These are phyloP conservation scores for Pseudotsuga menziesii DNA, from an alignment of 75 land plant species.

Conservation along the genomic window DNA sequence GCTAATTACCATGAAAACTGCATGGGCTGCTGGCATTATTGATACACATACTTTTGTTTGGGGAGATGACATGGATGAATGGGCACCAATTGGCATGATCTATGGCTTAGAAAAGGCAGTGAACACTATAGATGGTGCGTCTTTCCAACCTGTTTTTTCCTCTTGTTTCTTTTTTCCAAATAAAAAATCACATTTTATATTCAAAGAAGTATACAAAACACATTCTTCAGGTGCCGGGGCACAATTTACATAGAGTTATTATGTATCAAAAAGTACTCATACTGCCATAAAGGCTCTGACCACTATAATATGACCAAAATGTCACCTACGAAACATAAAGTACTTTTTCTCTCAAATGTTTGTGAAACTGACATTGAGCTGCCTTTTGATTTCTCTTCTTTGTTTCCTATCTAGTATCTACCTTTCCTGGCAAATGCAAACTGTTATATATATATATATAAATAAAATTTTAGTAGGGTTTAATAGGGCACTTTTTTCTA, in stretches of 20 bases:
- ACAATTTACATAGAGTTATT: too few species aligned
- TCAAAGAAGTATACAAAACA: too few species aligned
- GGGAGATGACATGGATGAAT: constrained; percentile 99
- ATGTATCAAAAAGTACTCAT: too few species aligned
- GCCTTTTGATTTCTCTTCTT: background rate
- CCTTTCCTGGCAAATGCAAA: background rate
- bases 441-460: background rate
- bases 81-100: constrained; percentile 97
- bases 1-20: constrained; percentile 76
- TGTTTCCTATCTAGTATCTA: background rate
- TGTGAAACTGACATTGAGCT: background rate
- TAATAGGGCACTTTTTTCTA: background rate
- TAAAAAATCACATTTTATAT: too few species aligned
- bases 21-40: constrained; percentile 86
- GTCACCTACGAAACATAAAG: too few species aligned
- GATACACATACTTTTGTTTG: constrained; percentile 88
- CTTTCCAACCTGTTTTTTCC: background rate
- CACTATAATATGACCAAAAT: too few species aligned
- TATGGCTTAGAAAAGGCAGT: constrained; percentile 80
- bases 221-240: too few species aligned
- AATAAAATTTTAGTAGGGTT: too few species aligned
- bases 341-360: too few species aligned
- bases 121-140: constrained; percentile 78
- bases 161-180: too few species aligned
- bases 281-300: too few species aligned